These are phyloP conservation scores for Colletotrichum cereale DNA, from an alignment of 2,329 filamentous ascomycete genomes.

Conservation along the genomic window DNA sequence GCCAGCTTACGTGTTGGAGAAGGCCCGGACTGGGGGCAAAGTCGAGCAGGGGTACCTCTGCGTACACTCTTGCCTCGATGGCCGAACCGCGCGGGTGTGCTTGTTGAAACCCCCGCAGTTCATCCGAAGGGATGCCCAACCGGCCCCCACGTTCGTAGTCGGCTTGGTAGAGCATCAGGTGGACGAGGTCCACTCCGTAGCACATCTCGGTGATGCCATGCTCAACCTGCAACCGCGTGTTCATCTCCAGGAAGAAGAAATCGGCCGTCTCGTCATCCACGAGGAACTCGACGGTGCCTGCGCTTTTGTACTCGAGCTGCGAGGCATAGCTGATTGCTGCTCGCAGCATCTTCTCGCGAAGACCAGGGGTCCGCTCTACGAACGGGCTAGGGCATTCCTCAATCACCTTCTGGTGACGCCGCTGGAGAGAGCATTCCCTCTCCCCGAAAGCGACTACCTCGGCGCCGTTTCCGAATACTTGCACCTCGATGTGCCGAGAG, in stretches of 20 bases:
- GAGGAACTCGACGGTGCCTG: conserved; percentile 57
- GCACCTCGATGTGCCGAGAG: conserved; percentile 58
- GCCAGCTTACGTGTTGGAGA: conserved; percentile 69
- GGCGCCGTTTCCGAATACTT: conserved; percentile 58
- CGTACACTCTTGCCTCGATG: conserved; percentile 56
- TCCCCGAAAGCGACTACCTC: conserved; percentile 53
- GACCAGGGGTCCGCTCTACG: conserved; percentile 41
- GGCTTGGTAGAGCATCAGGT: conserved; percentile 43
- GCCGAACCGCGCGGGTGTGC: conserved; percentile 47
- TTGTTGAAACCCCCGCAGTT: background rate
- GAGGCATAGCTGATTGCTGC: conserved; percentile 43
- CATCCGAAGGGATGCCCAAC: conserved; percentile 4
- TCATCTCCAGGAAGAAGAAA: conserved; percentile 56
- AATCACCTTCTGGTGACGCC: conserved; percentile 59
- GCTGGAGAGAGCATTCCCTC: conserved; percentile 60
- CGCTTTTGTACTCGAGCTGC: conserved; percentile 51
- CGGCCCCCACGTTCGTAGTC: conserved; percentile 45
- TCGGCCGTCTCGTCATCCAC: conserved; percentile 47
- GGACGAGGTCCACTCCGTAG: conserved; percentile 22
- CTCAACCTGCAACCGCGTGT: conserved; percentile 79
- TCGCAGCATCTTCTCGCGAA: conserved; percentile 54
- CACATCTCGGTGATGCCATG: conserved; percentile 64
- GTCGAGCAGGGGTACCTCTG: conserved; percentile 67
- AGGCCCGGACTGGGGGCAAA: conserved; percentile 71
- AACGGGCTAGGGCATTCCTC: conserved; percentile 53